Percentiles rank a stretch among this genome's conserved stretches.
These are phyloP conservation scores for Yamadazyma nakazawae DNA, from an alignment of 805 yeast genomes.

Conservation along the genomic window DNA sequence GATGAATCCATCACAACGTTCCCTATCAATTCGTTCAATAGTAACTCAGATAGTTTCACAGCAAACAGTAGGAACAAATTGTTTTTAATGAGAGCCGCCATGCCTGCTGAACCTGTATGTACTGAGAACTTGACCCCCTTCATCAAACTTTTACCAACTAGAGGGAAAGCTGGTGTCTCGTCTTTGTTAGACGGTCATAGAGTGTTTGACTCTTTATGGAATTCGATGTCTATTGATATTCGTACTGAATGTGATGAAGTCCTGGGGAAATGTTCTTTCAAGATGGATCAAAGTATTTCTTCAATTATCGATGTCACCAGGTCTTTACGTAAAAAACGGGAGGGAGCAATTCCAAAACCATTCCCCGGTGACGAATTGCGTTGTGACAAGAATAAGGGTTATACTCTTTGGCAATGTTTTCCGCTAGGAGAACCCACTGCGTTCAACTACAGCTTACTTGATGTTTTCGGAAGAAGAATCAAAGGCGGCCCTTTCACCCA, in stretches of 20 bases:
- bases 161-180: conserved; percentile 86
- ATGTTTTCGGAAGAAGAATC: conserved; percentile 68
- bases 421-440: conserved; percentile 58
- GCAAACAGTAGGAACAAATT: conserved; percentile 35
- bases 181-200: conserved; percentile 86
- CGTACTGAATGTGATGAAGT: conserved; percentile 47
- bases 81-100: conserved; percentile 72
- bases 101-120: conserved; percentile 94
- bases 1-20: conserved; percentile 74
- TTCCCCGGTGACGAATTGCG: conserved; percentile 61
- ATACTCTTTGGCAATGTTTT: conserved; percentile 69
- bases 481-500: conserved; percentile 55
- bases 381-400: conserved; percentile 65
- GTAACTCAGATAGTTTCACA: conserved; percentile 15
- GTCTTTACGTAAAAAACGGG: conserved; percentile 54
- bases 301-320: conserved; percentile 70
- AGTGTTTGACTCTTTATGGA: conserved; percentile 91
- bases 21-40: conserved; percentile 38
- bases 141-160: conserved; percentile 82
- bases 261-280: conserved; percentile 39
- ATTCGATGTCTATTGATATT: conserved; percentile 85
- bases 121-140: conserved; percentile 96
- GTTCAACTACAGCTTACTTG: conserved; percentile 51
- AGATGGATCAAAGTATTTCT: conserved; percentile 64
- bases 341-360: conserved; percentile 79